Base-by-base conservation (phyloP, 495 filamentous ascomycete genomes). In the Bacidia gigantensis region DNA sequence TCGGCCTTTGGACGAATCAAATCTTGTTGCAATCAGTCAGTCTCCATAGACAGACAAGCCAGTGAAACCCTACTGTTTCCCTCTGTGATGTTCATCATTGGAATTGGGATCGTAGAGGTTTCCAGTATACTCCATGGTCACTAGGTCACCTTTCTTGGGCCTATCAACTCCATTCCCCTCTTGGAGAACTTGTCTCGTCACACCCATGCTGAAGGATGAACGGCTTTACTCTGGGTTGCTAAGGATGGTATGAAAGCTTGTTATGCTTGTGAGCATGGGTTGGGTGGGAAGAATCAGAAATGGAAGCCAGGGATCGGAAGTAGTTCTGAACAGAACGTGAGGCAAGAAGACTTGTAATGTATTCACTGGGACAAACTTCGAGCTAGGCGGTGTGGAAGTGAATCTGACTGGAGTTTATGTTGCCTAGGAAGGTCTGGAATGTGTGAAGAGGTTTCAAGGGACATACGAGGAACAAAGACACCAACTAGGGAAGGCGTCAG, bases 51-150 rank as follows among this genome's bases (percentile, higher is more conserved):
- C n/a, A n/a, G n/a, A n/a, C n/a, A n/a, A n/a, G n/a, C n/a, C n/a
- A n/a, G n/a, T n/a, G n/a, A 5, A 35, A 35, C 14, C 72, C 53
- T 63, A 80, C 77, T 76, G 63, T 26, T 63, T 66, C 49, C 75
- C 75, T 69, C 72, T 73, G 56, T 60, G 62, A 59, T 70, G 53
- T 48, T 72, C 68, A 49, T 64, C 60, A 0, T 65, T 29, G 17
- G 56, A 68, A 50, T 55, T 64, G 24, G 67, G 62, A 56, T 89
- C 83, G 69, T 83, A 83, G 42, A 93, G 72, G 67, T 77, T 88
- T 56, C 87, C 87, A 20, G 82, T 87, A 72, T 92, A 94, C 66
- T 85, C 81, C 58, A 94, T 88, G 57, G 75, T 76, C 59, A 93
- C 83, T 14, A 62, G 71, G 63, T 89, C 79, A 21, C 84, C 82